phyloP scores from a whole-genome alignment of 2,329 filamentous ascomycete genomes.

The Fusarium sp. region DNA sequence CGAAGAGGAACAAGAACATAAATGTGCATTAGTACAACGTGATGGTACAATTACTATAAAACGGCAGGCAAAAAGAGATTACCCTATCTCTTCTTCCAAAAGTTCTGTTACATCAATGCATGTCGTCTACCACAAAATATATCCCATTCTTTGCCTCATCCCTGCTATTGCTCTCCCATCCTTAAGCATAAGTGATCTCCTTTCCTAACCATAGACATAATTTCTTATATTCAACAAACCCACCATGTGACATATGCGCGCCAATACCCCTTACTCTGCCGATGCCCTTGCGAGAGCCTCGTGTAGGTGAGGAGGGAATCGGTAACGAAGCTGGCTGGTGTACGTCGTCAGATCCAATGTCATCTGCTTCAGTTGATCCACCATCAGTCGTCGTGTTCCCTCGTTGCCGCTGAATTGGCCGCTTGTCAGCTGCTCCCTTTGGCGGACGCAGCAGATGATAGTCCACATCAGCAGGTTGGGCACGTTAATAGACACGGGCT shows the following conservation, averaged over 20 bases:
- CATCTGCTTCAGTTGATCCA: slow-evolving; percentile 80
- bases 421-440: slow-evolving; percentile 77
- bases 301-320: slow-evolving; percentile 87
- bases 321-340: slow-evolving; percentile 91
- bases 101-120: slow-evolving; percentile 7
- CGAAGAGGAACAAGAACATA: neutral
- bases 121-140: slow-evolving; percentile 12
- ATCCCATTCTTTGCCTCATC: slow-evolving; percentile 14
- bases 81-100: slow-evolving; percentile 7
- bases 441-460: slow-evolving; percentile 84
- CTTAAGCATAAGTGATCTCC: slow-evolving; percentile 8
- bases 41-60: slow-evolving; percentile 36
- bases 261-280: slow-evolving; percentile 63
- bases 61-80: slow-evolving; percentile 12
- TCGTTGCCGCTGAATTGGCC: slow-evolving; percentile 82
- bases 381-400: slow-evolving; percentile 72
- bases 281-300: slow-evolving; percentile 88
- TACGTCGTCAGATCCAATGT: slow-evolving; percentile 94
- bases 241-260: slow-evolving; percentile 1
- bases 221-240: slow-evolving; percentile 30
- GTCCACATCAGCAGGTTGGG: slow-evolving; percentile 95
- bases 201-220: slow-evolving; percentile 20
- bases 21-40: slow-evolving; percentile 22
- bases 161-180: slow-evolving; percentile 9
- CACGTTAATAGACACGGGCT: slow-evolving; percentile 88